Evolutionary conservation across 1,284 basidiomycete genomes (phyloP), one percentile per base, ranked within the genome.

Genomic region (Trichosporon ovoides): DNA sequence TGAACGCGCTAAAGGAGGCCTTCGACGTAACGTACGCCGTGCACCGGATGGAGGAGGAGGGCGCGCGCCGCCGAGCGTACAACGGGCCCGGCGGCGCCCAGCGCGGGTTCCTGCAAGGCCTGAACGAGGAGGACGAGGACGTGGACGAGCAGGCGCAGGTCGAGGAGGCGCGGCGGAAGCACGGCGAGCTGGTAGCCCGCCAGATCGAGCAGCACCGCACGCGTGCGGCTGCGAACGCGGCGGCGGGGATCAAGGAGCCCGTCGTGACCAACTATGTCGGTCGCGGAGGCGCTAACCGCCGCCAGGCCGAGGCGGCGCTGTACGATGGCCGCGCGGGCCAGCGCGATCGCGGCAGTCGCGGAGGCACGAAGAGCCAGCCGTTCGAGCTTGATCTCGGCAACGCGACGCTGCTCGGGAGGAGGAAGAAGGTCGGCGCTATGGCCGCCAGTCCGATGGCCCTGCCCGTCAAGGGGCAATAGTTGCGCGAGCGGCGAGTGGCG

Each of bases 11-110:
- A 77, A 98, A 97, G 74, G 96, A 98, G 75, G 95, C 96, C 2
- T 98, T 99, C 75, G 96, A 99, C 74, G 88, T 99, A 67, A 97
- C 96, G 0, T 98, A 98, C 75, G 96, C 96, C 12, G 95, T 98
- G 0, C 96, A 98, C 77, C 86, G 96, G 19, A 97, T 97, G 91
- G 95, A 98, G 74, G 96, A 99, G 77, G 96, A 99, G 78, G 93
- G 92, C 22, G 88, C 89, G 0, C 83, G 89, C 53, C 81, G 89
- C 57, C 83, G 88, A 20, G 89, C 88, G 51, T 88, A 88, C 76
- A 86, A 87, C 56, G 86, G 85, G 16, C 82, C 82, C 13, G 88
- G 87, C 11, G 88, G 86, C 22, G 87, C 85, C 1, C 81, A 82
- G 16, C 83, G 87, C 52, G 89, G 89, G 5, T 90, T 88, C 81